phyloP scores from a whole-genome alignment of 169 alveolate species.

The Miamiensis avidus region DNA sequence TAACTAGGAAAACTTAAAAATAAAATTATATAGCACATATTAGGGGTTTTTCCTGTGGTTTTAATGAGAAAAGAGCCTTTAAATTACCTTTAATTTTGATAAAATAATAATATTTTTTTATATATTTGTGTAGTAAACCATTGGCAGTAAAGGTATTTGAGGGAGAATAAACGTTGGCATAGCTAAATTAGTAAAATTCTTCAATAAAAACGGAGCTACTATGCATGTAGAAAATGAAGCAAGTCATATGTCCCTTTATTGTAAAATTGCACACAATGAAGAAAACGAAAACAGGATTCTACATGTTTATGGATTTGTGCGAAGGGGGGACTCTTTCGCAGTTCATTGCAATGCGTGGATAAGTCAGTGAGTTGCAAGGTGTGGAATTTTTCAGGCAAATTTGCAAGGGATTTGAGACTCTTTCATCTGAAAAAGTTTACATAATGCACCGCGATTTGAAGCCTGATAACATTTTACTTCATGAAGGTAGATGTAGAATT shows the following conservation, averaged over 20 bases:
- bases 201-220: neutral
- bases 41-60: too few species aligned
- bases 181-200: too few species aligned
- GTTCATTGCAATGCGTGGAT: neutral
- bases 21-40: too few species aligned
- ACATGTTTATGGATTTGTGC: neutral
- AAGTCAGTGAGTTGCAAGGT: neutral
- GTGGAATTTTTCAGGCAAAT: neutral
- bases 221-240: too few species aligned
- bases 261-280: neutral
- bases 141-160: too few species aligned
- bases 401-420: neutral
- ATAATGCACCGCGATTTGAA: neutral
- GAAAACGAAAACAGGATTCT: neutral
- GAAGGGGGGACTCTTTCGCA: neutral
- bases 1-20: too few species aligned
- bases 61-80: too few species aligned
- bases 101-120: too few species aligned
- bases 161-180: too few species aligned
- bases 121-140: too few species aligned
- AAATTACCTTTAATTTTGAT: too few species aligned
- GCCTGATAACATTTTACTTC: neutral
- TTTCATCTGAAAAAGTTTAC: too few species aligned
- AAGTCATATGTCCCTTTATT: neutral
- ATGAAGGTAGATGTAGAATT: neutral